These are phyloP conservation scores for Murraya koenigii DNA, from an alignment of 345 rosid genomes.

Conservation along the genomic window DNA sequence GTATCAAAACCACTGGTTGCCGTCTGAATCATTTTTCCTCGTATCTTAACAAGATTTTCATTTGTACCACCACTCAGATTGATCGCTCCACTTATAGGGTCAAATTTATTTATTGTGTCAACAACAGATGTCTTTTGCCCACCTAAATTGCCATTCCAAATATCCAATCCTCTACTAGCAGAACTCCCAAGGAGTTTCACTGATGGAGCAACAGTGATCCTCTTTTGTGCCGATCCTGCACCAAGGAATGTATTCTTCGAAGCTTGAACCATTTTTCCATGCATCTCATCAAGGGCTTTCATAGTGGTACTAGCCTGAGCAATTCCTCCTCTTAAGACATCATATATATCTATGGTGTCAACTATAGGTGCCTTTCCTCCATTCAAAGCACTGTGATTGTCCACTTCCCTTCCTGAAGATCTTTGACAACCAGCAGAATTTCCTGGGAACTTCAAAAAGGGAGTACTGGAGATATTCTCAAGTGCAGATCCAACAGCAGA, in stretches of 20 bases:
- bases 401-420: not conserved
- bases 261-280: not conserved
- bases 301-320: not conserved
- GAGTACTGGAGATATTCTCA: not conserved
- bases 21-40: not conserved
- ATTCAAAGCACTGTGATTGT: not conserved
- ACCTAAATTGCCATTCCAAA: not conserved
- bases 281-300: slow-evolving; percentile 10
- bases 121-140: not conserved
- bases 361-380: not conserved
- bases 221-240: not conserved
- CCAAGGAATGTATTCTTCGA: not conserved
- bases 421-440: not conserved
- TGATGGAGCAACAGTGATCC: not conserved
- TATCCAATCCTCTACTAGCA: not conserved
- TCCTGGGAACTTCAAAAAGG: not conserved
- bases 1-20: not conserved
- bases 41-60: not conserved
- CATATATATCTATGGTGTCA: not conserved
- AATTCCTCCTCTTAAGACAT: slow-evolving; percentile 11
- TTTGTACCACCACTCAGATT: not conserved
- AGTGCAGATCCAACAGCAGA: not conserved
- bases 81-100: not conserved
- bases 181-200: not conserved
- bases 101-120: not conserved